A percentile compares a stretch with the other conserved stretches of the same genome.
Conservation (phyloP, 306 rosid species). For the Acmispon strigosus region DNA sequence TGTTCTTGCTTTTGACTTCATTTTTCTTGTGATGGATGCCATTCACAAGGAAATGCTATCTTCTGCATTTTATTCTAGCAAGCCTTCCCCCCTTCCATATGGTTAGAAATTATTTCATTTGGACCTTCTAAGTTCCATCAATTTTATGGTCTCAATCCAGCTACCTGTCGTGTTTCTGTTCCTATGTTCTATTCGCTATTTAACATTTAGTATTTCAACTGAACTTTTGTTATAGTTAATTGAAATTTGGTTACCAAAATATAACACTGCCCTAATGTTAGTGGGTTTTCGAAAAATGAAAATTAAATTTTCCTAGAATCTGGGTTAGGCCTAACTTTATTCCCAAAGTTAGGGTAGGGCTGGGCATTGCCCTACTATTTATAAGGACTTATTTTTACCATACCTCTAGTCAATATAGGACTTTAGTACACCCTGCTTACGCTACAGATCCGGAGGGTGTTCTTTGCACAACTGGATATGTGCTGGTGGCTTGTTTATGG, state of each 20-base stretch:
- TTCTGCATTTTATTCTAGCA: slow-evolving; percentile 14
- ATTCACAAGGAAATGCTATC: not conserved
- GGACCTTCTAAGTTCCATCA: slow-evolving; percentile 12
- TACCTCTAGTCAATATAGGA: no score
- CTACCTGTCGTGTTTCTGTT: not conserved
- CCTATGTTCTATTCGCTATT: not conserved
- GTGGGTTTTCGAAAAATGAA: not conserved
- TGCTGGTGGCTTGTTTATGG: no score
- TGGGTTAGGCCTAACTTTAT: no score
- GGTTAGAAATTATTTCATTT: slow-evolving; percentile 8
- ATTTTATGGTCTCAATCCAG: slow-evolving; percentile 4
- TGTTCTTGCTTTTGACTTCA: not conserved
- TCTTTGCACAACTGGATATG: no score
- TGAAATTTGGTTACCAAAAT: not conserved
- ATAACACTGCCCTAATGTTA: not conserved
- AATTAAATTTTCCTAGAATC: not conserved
- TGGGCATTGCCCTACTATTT: no score
- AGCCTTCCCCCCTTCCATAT: not conserved
- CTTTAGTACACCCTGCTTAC: no score
- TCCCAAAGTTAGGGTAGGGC: no score
- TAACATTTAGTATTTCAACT: not conserved
- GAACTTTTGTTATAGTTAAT: not conserved
- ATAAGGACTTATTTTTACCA: no score
- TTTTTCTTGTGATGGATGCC: slow-evolving; percentile 7
- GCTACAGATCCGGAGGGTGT: no score